These are phyloP conservation scores for Gillenia trifoliata DNA, from an alignment of 306 rosid genomes.

Conservation along the genomic window DNA sequence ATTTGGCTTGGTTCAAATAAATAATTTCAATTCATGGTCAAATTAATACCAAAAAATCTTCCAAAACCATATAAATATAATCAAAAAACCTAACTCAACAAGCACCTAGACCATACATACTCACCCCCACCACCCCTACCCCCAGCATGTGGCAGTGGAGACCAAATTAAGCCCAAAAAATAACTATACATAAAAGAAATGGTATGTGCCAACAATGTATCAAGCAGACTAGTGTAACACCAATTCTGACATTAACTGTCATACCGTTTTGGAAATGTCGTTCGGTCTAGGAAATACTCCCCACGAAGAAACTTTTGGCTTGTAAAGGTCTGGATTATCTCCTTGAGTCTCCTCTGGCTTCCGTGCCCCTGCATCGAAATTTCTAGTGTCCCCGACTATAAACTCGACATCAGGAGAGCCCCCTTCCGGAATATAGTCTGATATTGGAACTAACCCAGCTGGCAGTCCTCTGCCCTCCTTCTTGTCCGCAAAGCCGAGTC, in stretches of 20 bases:
- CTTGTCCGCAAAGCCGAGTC: constrained; percentile 82
- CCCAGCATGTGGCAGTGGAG: neutral
- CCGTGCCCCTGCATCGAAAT: constrained; percentile 34
- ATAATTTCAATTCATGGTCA: neutral
- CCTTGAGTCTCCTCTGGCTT: constrained; percentile 35
- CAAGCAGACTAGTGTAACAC: constrained; percentile 5
- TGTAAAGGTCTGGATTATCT: constrained; percentile 54
- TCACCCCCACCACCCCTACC: neutral
- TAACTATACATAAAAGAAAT: neutral
- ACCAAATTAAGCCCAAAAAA: neutral
- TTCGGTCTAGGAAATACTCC: constrained; percentile 92
- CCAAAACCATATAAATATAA: neutral
- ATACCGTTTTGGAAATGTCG: constrained; percentile 83
- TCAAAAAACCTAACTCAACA: neutral
- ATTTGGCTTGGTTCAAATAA: neutral
- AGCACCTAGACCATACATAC: neutral
- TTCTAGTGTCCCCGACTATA: constrained; percentile 65
- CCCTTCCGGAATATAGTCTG: constrained; percentile 49
- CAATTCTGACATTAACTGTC: constrained; percentile 3
- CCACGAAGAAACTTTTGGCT: constrained; percentile 93
- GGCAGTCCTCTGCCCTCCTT: constrained; percentile 60
- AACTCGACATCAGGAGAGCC: constrained; percentile 73
- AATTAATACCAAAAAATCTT: neutral
- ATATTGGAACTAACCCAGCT: constrained; percentile 69
- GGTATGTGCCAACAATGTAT: neutral